Percentiles rank a stretch among this genome's conserved stretches.
Conservation (phyloP, 495 filamentous ascomycete species). For the Aspergillus biplanus region DNA sequence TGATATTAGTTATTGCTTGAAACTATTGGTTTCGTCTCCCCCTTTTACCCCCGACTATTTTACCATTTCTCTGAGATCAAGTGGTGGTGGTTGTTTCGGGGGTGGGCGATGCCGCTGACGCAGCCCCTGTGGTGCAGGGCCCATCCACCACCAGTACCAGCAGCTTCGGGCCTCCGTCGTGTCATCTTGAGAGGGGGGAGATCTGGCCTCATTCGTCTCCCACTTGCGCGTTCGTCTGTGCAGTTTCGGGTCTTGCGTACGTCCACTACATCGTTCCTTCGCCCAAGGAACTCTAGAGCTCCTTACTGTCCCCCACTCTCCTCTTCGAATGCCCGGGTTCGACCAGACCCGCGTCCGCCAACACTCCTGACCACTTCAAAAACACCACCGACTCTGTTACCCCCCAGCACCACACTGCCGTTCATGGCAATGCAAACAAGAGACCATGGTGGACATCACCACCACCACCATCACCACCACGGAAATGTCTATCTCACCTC, state of each 20-base stretch:
- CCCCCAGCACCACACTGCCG: slow-evolving; percentile 23
- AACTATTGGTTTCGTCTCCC: not conserved
- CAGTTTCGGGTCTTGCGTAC: slow-evolving; percentile 37
- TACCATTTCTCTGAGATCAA: not conserved
- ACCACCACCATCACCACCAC: slow-evolving; percentile 72
- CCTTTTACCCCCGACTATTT: slow-evolving; percentile 1
- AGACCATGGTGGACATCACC: slow-evolving; percentile 41
- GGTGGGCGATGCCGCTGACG: slow-evolving; percentile 46
- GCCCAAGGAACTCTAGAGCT: slow-evolving; percentile 14
- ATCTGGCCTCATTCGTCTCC: slow-evolving; percentile 20
- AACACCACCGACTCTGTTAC: not conserved
- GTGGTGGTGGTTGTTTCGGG: slow-evolving; percentile 13
- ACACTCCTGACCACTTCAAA: slow-evolving; percentile 19
- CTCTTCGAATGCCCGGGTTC: slow-evolving; percentile 31
- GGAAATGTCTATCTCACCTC: slow-evolving; percentile 91
- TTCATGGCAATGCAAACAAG: slow-evolving; percentile 46
- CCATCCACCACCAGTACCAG: slow-evolving; percentile 37
- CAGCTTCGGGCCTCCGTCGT: slow-evolving; percentile 22
- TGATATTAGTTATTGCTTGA: slow-evolving; percentile 6
- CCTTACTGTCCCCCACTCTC: slow-evolving; percentile 17
- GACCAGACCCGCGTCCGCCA: slow-evolving; percentile 22
- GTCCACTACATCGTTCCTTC: slow-evolving; percentile 17
- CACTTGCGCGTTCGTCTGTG: slow-evolving; percentile 21
- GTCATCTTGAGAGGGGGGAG: slow-evolving; percentile 22
- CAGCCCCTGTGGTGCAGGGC: slow-evolving; percentile 52